Base-by-base conservation (phyloP, 345 rosid species). In the Citrus trifoliata region DNA sequence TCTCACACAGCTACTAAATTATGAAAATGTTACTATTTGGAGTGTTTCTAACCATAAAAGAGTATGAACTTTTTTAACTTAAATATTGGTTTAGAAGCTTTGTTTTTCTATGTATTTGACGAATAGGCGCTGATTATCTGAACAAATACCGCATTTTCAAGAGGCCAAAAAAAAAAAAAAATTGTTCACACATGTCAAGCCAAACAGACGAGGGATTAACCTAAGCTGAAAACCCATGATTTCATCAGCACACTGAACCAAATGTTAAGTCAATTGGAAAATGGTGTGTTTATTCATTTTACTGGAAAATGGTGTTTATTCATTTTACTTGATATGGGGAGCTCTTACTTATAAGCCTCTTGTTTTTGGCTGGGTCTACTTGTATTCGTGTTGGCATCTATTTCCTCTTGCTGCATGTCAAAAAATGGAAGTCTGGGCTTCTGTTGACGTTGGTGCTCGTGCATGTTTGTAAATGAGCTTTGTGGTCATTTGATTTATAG, bases 251-350 rank as follows among this genome's bases (percentile, higher is more conserved):
- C 22, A 18, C 35, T 65, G 48, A 35, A 9, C 14, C 25, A 8
- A 66, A 30, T 66, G 25, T 9, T 66, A 65, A 65, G 22, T 73
- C 33, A 37, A 58, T 58, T 58, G 76, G 51, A 73, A 71, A 73
- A 56, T 73, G 66, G 7, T 30, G 12, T 71, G 40, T 30, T 61
- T 40, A 74, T 60, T 61, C 18, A 25, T 42, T 28, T 24, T 40
- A 42, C 40, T 61, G 28, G 28, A 27, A 27, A 27, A 1, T 27
- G 28, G 13, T 71, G 40, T 32, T 62, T 40, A 74, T 61, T 62
- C 19, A 27, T 42, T 28, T 25, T 40, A 42, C 42, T 61, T 32
- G 59, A 32, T 62, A 28, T 62, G 21, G 10, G 27, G 28, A 27
- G 59, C 59, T 40, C 30, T 74, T 19, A 40, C 42, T 61, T 40